Evolutionary conservation across 805 yeast species (phyloP), one percentile per base, ranked within the genome.

Genomic region (Monosporozyma aerobia): DNA sequence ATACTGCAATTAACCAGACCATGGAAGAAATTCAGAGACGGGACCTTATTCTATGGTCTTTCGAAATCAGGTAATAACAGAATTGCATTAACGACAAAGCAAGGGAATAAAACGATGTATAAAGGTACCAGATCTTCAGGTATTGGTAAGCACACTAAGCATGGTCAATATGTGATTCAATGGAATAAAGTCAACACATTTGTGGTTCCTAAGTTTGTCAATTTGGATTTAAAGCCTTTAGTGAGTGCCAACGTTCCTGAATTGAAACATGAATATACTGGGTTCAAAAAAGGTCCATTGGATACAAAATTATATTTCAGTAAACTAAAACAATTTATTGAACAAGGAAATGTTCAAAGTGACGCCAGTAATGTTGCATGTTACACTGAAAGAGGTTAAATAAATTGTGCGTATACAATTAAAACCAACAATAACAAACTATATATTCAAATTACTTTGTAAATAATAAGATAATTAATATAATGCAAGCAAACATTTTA

Each of bases 51-150:
- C 75, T 90, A 90, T 65, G 97, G 97, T 48, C 61, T 73, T 27
- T 73, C 84, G 14, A 90, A 87, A 64, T 66, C 83, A 8, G 97
- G 97, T 52, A 82, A 88, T 58, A 88, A 85, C 68, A 83, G 97
- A 73, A 78, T 79, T 65, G 79, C 96, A 5, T 73, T 92, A 61
- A 85, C 96, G 23, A 85, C 97, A 23, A 94, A 94, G 63, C 89
- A 88, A 67, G 98, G 99, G 63, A 92, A 94, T 72, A 90, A 90
- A 74, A 84, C 87, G 61, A 87, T 77, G 72, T 94, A 94, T 73
- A 94, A 94, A 69, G 99, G 99, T 75, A 94, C 98, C 23, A 80
- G 97, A 54, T 87, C 99, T 5, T 79, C 95, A 3, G 97, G 97
- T 69, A 81, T 89, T 56, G 99, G 99, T 67, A 76, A 75, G 51